Percentiles rank a stretch among this genome's conserved stretches.
Evolutionary conservation across 257 asterid species (phyloP).

Genomic region (Asclepias syriaca): DNA sequence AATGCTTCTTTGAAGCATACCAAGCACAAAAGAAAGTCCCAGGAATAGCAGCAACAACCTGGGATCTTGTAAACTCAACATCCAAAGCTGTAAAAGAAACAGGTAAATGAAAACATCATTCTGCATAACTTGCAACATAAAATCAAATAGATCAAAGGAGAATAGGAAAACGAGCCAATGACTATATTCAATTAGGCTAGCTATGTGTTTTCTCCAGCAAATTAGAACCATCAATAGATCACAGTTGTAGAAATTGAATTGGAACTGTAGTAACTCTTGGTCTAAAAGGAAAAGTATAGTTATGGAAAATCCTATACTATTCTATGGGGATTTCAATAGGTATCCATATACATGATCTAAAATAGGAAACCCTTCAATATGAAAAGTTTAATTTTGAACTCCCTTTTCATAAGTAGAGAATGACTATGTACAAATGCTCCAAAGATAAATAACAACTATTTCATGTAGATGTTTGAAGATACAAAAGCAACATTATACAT

Average conservation of each 20-base stretch:
- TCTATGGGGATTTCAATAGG: neutral
- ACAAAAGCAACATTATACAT: neutral
- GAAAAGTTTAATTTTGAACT: too few species aligned
- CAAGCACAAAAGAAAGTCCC: conserved; percentile 94
- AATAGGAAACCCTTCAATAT: too few species aligned
- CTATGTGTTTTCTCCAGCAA: neutral
- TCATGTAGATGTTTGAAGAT: too few species aligned
- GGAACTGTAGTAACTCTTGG: neutral
- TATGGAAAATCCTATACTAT: neutral
- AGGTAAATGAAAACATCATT: conserved; percentile 18
- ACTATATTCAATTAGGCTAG: neutral
- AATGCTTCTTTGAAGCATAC: conserved; percentile 95
- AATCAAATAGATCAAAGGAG: conserved; percentile 11
- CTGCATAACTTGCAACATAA: conserved; percentile 12
- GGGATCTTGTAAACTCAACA: conserved; percentile 86
- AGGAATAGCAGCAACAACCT: conserved; percentile 76
- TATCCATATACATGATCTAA: neutral
- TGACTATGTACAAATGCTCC: neutral
- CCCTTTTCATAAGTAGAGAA: too few species aligned
- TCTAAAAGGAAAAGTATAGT: neutral
- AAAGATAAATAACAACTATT: too few species aligned
- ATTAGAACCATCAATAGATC: neutral
- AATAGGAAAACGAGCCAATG: neutral
- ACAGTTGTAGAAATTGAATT: neutral
- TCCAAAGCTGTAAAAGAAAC: conserved; percentile 68